Evolutionary conservation across 2,329 filamentous ascomycete genomes (phyloP).

Genomic region (Teratosphaeria gauchensis): DNA sequence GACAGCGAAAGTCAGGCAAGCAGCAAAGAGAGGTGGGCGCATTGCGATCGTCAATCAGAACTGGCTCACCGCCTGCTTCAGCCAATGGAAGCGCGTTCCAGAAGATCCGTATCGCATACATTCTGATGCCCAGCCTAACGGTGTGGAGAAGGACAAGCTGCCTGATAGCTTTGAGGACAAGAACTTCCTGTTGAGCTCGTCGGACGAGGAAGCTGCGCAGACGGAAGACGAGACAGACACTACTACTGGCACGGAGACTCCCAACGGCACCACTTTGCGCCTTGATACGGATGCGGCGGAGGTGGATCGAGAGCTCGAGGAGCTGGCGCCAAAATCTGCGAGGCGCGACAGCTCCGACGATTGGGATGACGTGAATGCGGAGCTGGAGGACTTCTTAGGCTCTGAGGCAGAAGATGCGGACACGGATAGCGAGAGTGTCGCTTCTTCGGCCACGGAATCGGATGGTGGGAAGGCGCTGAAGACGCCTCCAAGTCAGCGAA

Average conservation of each 20-base stretch:
- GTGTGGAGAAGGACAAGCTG: conserved; percentile 11
- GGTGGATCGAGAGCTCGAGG: conserved; percentile 29
- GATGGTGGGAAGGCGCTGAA: conserved; percentile 2
- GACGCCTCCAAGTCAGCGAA: conserved; percentile 18
- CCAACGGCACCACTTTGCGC: conserved; percentile 4
- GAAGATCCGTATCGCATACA: conserved; percentile 71
- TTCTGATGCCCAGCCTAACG: conserved; percentile 45
- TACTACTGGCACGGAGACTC: background rate
- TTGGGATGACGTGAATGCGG: conserved; percentile 49
- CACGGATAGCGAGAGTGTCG: conserved; percentile 14
- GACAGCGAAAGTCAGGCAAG: conserved; percentile 85
- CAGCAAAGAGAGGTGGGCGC: conserved; percentile 58
- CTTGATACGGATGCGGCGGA: conserved; percentile 19
- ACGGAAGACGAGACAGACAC: conserved; percentile 28
- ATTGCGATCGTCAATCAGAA: conserved; percentile 88
- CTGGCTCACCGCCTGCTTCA: conserved; percentile 80
- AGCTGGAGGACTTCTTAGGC: conserved; percentile 65
- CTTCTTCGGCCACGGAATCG: conserved; percentile 13
- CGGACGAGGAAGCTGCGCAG: conserved; percentile 36
- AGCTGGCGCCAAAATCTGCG: conserved; percentile 38
- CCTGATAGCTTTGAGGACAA: conserved; percentile 21
- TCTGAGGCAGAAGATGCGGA: conserved; percentile 39
- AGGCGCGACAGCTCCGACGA: conserved; percentile 29
- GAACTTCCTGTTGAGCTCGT: conserved; percentile 32
- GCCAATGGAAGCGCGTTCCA: conserved; percentile 70